Evolutionary conservation across 768 basidiomycete species (phyloP), one percentile per base, ranked within the genome.

Genomic region (Hebeloma cylindrosporum): DNA sequence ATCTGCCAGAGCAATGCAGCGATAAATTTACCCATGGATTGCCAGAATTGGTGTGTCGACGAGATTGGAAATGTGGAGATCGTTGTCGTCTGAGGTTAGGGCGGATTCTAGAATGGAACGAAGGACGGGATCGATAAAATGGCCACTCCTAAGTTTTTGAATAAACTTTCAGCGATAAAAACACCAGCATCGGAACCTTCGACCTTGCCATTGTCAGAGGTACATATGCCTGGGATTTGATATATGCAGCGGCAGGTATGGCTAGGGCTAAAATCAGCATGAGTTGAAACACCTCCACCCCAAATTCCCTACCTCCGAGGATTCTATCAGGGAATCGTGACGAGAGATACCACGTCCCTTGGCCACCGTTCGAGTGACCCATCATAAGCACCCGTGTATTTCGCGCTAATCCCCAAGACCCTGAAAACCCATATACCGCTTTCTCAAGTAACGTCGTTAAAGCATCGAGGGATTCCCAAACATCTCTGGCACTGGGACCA

Each of bases 351-450:
- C 90, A 93, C 2, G 83, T 73, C 0, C 93, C 93, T 63, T 94
- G 93, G 9, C 92, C 93, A 21, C 93, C 93, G 61, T 96, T 96
- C 2, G 92, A 94, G 60, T 96, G 93, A 0, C 93, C 93, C 25
- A 93, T 69, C n/a, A 93, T 57, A n/a, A 85, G 66, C 6, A 81
- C 77, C 21, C 69, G 70, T 2, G 73, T 70, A 33, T 56, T 43
- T 10, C 43, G 34, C 1, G 47, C 46, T 2, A 58, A 40, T 30
- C 40, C 23, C 52, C 53, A 61, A 18, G 41, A 49, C 14, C 45
- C 22, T 0, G 51, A 31, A 78, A 70, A 13, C 47, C 52, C 77
- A 78, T 11, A 57, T n/a, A 28, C 43, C 61, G 11, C 60, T 61
- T 3, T 43, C 41, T 5, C 64, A 51, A 3, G 86, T 57, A 28